Percentiles rank a stretch among this genome's conserved stretches.
phyloP scores from a whole-genome alignment of 345 rosid species.

The Citrus mangshanensis region DNA sequence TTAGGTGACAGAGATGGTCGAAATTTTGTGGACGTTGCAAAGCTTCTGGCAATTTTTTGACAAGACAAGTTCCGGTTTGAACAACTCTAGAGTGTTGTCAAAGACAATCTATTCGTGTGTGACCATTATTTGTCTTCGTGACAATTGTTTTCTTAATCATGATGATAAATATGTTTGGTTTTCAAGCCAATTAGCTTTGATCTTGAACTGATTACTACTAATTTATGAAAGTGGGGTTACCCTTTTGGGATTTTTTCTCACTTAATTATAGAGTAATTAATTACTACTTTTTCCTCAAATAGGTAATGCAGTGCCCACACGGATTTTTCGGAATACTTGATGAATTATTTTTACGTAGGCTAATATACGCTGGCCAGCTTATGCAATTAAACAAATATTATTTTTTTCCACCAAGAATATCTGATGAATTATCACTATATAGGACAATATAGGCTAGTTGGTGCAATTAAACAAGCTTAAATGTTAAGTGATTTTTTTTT shows the following conservation, averaged over 20 bases:
- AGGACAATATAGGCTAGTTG: background rate
- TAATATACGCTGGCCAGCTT: background rate
- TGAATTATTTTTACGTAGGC: background rate
- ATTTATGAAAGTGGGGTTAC: background rate
- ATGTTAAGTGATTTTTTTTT: too few relatives aligned
- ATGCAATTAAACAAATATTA: too few relatives aligned
- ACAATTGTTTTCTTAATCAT: background rate
- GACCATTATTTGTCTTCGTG: background rate
- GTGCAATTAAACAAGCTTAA: too few relatives aligned
- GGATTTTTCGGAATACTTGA: background rate
- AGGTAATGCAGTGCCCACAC: background rate
- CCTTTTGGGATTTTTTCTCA: background rate
- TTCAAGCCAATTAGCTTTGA: background rate
- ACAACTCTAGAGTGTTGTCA: slow-evolving; percentile 15
- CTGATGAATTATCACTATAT: background rate
- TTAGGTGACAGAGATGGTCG: background rate
- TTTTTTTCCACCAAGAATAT: too few relatives aligned
- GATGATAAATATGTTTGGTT: background rate
- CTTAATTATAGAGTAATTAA: too few relatives aligned
- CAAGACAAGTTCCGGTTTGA: slow-evolving; percentile 2
- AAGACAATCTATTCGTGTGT: background rate
- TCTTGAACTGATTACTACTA: background rate
- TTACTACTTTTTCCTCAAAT: background rate
- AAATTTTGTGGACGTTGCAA: background rate
- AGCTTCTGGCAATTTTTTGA: background rate